Conservation (phyloP, 2,329 filamentous ascomycete genomes). For the Fusarium tjaetaba region DNA sequence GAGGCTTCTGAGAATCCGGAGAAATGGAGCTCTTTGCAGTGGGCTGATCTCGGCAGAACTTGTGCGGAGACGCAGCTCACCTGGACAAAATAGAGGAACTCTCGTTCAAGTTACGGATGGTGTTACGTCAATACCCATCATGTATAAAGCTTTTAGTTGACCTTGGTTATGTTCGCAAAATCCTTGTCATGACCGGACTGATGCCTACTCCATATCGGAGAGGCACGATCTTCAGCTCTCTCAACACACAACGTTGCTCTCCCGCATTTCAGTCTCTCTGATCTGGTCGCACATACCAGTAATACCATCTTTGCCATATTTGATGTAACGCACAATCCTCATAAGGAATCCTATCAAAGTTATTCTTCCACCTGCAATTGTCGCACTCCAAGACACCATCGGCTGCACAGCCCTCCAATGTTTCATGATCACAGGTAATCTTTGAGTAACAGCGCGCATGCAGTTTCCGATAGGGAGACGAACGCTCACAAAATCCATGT, state of each 20-base stretch:
- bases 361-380: background rate
- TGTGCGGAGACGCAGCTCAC: slow-evolving; percentile 23
- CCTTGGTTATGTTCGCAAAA: accelerated
- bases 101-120: background rate
- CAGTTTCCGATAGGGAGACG: background rate
- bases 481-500: accelerated
- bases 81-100: background rate
- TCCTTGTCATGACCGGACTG: background rate
- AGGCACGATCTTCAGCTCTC: too few relatives aligned
- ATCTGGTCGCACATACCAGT: background rate
- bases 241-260: too few relatives aligned
- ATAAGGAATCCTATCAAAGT: background rate
- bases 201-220: background rate
- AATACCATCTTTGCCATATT: background rate
- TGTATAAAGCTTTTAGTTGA: accelerated
- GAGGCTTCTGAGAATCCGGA: slow-evolving; percentile 56
- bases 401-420: background rate
- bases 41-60: slow-evolving; percentile 40
- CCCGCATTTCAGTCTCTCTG: background rate
- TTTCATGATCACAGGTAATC: background rate
- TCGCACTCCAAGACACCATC: background rate
- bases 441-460: background rate
- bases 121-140: accelerated
- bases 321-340: background rate
- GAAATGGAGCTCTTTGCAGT: slow-evolving; percentile 54